phyloP scores from a whole-genome alignment of 2,329 filamentous ascomycete genomes.

The Drechslerella stenobrocha region DNA sequence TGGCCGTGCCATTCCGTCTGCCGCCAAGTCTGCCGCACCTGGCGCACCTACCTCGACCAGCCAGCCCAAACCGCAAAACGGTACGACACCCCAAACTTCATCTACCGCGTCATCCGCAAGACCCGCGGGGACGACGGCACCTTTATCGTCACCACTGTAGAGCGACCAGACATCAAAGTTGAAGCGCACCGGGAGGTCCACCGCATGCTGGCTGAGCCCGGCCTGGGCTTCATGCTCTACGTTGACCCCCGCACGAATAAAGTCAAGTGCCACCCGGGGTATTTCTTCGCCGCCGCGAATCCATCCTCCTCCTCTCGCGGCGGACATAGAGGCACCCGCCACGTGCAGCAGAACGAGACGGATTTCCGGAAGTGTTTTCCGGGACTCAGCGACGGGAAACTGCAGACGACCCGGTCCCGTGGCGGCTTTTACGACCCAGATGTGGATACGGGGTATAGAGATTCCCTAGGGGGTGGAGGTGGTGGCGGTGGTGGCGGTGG shows the following conservation, averaged over 20 bases:
- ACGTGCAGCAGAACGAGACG: neutral
- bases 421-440: no score
- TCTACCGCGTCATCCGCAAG: constrained; percentile 6
- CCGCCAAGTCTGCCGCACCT: constrained; percentile 19
- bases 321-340: neutral
- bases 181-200: constrained; percentile 6
- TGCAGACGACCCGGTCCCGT: no score
- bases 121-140: neutral
- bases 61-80: constrained; percentile 9
- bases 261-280: neutral
- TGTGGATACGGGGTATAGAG: no score
- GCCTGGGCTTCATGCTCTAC: constrained; percentile 19
- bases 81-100: constrained; percentile 4
- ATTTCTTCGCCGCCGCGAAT: constrained; percentile 7
- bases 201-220: constrained; percentile 16
- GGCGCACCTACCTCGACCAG: constrained; percentile 21
- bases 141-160: neutral
- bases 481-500: no score
- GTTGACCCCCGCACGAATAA: neutral
- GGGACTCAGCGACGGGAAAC: constrained; percentile 1
- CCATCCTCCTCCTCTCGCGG: no score
- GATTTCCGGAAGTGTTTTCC: constrained; percentile 16
- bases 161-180: neutral
- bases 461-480: no score
- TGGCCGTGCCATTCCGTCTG: constrained; percentile 26